Evolutionary conservation across 1,284 basidiomycete genomes (phyloP).

Genomic region (Pseudozyma hubeiensis): DNA sequence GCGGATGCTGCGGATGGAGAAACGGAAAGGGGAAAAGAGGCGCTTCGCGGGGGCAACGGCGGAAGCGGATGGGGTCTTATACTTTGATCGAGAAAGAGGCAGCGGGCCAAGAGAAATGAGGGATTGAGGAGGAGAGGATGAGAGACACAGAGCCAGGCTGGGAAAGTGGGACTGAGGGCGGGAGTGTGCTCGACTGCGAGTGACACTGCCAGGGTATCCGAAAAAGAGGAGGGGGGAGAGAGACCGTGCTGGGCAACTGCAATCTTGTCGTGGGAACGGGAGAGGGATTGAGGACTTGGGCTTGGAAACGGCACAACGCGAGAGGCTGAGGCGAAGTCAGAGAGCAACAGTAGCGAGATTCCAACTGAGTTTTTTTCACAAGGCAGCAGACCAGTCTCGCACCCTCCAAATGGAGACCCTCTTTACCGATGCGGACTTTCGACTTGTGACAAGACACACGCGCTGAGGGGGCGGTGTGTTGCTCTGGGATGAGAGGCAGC

Average conservation of each 20-base stretch:
- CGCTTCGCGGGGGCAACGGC: slow-evolving; percentile 21
- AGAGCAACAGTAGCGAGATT: slow-evolving; percentile 27
- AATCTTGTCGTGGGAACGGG: not conserved
- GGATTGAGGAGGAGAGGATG: slow-evolving; percentile 2
- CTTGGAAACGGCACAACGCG: not conserved
- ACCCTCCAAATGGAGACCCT: not conserved
- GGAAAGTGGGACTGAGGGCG: not conserved
- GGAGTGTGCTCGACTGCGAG: slow-evolving; percentile 3
- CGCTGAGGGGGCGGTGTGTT: slow-evolving; percentile 1
- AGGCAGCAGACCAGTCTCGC: slow-evolving; percentile 29
- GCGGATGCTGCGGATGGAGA: slow-evolving; percentile 32
- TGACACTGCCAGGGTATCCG: slow-evolving; percentile 13
- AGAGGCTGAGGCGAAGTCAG: slow-evolving; percentile 1
- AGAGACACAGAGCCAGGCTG: slow-evolving; percentile 2
- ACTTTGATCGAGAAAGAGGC: slow-evolving; percentile 17
- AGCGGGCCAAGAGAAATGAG: slow-evolving; percentile 4
- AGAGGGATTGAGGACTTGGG: not conserved
- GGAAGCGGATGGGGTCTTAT: slow-evolving; percentile 31
- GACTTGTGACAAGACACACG: slow-evolving; percentile 16
- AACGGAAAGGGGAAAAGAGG: slow-evolving; percentile 15
- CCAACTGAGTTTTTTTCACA: slow-evolving; percentile 11
- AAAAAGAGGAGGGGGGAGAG: slow-evolving; percentile 9
- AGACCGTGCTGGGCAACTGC: not conserved
- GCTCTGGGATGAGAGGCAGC: slow-evolving; percentile 11
- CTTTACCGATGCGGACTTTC: slow-evolving; percentile 24